These are phyloP conservation scores for Alternaria conjuncta DNA, from an alignment of 2,329 filamentous ascomycete species.

Conservation along the genomic window DNA sequence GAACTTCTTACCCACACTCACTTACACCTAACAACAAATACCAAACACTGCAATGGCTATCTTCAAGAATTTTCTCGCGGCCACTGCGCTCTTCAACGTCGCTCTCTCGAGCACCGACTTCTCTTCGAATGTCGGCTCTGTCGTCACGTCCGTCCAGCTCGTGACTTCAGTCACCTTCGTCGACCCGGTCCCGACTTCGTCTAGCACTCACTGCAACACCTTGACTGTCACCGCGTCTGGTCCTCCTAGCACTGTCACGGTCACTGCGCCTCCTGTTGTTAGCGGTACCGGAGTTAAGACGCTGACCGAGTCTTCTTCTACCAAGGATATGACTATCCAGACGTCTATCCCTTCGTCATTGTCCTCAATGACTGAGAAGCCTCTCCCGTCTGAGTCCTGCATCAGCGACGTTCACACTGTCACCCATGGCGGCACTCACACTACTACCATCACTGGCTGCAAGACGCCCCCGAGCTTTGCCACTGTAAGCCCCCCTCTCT, in stretches of 20 bases:
- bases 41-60: slow-evolving; percentile 6
- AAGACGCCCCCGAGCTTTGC: not conserved
- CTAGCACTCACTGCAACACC: not conserved
- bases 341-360: not conserved
- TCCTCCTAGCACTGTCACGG: not conserved
- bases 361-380: not conserved
- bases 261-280: not conserved
- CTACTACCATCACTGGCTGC: not conserved
- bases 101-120: slow-evolving; percentile 5
- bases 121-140: not conserved
- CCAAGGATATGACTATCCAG: not conserved
- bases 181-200: not conserved
- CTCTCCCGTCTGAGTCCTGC: not conserved
- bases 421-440: not conserved
- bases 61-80: slow-evolving; percentile 8
- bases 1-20: not conserved
- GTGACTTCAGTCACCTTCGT: slow-evolving; percentile 1
- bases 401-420: not conserved
- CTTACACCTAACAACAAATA: not conserved
- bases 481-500: not conserved
- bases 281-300: not conserved
- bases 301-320: not conserved
- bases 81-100: slow-evolving; percentile 9
- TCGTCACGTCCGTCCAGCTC: slow-evolving; percentile 5
- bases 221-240: slow-evolving; percentile 2